Base-by-base conservation (phyloP, 495 filamentous ascomycete species). In the Neurospora intermedia region DNA sequence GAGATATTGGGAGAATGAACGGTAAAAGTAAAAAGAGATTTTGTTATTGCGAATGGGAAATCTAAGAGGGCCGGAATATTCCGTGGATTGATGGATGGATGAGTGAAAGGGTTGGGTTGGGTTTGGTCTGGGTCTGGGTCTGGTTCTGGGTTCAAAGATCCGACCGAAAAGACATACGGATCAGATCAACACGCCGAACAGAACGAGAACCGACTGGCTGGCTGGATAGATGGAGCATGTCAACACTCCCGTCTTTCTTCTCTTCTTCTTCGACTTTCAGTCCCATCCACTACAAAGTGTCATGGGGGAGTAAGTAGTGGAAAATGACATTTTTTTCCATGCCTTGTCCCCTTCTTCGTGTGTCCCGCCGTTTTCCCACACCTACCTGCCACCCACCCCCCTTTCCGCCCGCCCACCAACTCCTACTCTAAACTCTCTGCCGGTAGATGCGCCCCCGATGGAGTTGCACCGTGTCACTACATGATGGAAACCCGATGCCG, bases 401-500 rank as follows among this genome's bases (percentile, higher is more conserved):
- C 27, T 62, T 38, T 38, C 35, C 35, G 35, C 35, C 35, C 35
- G 35, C 35, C 35, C 35, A 6, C 35, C 35, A 38, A 38, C 35
- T 38, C 35, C 35, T n/a, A n/a, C n/a, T n/a, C n/a, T n/a, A n/a
- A n/a, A 38, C 35, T 38, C 35, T 62, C 54, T 15, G 13, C 54
- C 54, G 27, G 54, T 62, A 27, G 54, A 62, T 62, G 54, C 20
- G 13, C 23, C 27, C 27, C 27, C 27, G 27, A 31, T 31, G 27
- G 27, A 31, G 27, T 31, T 31, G 27, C 27, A 31, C 27, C 27
- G 27, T 31, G 27, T 31, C 27, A 31, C 27, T 31, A 31, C 27
- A 31, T 31, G 2, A 31, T 31, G 27, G 27, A 31, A 31, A 31
- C 27, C 74, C 75, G 75, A 75, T 76, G 71, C 75, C 75, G 75